Conservation (phyloP, 768 basidiomycete genomes). For the Tephrocybe sp. region DNA sequence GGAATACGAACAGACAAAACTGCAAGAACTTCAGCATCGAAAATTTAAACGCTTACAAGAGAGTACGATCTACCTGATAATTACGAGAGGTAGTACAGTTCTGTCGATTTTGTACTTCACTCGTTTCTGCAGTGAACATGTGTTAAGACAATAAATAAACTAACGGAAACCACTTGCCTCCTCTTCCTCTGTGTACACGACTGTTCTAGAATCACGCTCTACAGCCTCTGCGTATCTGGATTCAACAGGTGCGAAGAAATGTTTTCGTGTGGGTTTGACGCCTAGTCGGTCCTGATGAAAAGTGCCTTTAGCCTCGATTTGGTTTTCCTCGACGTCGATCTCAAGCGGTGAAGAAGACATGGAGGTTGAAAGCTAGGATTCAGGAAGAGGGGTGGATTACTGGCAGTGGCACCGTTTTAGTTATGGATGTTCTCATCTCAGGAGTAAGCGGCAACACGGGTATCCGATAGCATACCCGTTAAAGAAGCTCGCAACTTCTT, state of each 20-base stretch:
- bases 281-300: constrained; percentile 39
- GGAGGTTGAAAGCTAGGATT: constrained; percentile 4
- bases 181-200: constrained; percentile 48
- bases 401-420: no score
- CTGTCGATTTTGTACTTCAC: constrained; percentile 51
- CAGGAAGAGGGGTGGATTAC: no score
- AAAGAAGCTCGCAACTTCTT: no score
- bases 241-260: constrained; percentile 49
- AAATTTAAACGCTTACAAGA: neutral
- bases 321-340: constrained; percentile 9
- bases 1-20: constrained; percentile 44
- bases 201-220: constrained; percentile 43
- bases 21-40: constrained; percentile 14
- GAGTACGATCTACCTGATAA: constrained; percentile 37
- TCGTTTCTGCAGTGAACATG: constrained; percentile 24
- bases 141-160: neutral
- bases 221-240: constrained; percentile 45
- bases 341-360: neutral
- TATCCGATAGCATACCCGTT: no score
- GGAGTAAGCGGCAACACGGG: no score
- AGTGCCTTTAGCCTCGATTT: constrained; percentile 32
- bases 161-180: constrained; percentile 29
- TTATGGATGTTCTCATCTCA: no score
- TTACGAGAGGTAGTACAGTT: constrained; percentile 46
- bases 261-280: constrained; percentile 35